Base-by-base conservation (phyloP, 2,329 filamentous ascomycete genomes). In the Cercospora berteroae region DNA sequence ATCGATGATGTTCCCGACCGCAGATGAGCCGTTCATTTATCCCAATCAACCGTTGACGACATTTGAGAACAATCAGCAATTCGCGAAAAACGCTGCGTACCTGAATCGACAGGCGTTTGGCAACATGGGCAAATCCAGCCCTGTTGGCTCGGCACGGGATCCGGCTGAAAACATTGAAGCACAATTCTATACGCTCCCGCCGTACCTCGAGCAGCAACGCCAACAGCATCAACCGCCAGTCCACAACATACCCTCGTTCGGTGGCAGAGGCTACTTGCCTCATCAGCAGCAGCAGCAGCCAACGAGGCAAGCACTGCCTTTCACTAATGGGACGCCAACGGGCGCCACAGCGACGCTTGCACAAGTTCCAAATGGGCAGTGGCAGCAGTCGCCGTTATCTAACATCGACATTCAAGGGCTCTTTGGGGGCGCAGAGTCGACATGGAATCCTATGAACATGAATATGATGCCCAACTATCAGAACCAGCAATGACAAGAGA, bases 1-100 rank as follows among this genome's bases (percentile, higher is more conserved):
- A 67, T 87, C 89, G 3, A 87, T 94, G 80, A 93, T 94, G 89
- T 94, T 94, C 74, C 89, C 90, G 1, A 85, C 87, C 36, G 86
- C 87, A 48, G 74, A 77, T 65, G 91, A 94, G 73, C 90, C 91
- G 0, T 90, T 94, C 70, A 90, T 89, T 0, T 95, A 94, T 74
- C 91, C 90, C 0, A 92, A 90, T 74, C 90, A 92, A 71, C 88
- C 90, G 0, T 87, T 90, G 81, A 88, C 90, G 33, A 83, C 80
- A 0, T 84, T 83, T 67, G 83, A 84, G 67, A 83, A 81, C 71
- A 81, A 77, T 64, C 73, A 76, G 63, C 72, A 81, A 83, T 75
- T 71, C 48, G 71, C 67, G 29, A 76, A 76, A 42, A 72, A 73
- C 13, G 27, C 63, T 1, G 31, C 61, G 42, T 67, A 66, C 33